A percentile compares a stretch with the other conserved stretches of the same genome.
Conservation (phyloP, 202 grass and related monocot species). For the Carex sylvatica region DNA sequence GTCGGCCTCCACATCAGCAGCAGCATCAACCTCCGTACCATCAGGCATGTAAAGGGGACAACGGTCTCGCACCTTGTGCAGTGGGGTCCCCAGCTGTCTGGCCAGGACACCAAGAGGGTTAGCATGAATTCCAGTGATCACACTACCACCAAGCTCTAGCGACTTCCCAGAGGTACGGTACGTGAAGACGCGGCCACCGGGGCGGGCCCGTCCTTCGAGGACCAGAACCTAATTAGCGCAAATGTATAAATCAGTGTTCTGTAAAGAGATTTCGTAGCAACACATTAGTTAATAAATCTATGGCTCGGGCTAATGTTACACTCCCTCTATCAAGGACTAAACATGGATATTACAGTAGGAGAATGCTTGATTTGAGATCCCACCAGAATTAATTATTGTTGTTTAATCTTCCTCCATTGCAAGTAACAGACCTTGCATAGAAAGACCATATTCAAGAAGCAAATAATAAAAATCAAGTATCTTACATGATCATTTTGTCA, state of each 20-base stretch:
- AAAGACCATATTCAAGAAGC: not conserved
- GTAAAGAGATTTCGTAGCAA: not conserved
- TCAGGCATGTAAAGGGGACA: constrained; percentile 79
- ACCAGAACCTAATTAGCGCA: constrained; percentile 41
- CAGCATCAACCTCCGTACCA: constrained; percentile 41
- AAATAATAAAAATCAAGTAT: not conserved
- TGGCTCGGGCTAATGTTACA: too few relatives aligned
- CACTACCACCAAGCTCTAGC: constrained; percentile 79
- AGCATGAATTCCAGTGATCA: constrained; percentile 92
- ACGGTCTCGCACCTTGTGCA: constrained; percentile 79
- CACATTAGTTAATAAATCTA: not conserved
- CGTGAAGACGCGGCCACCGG: constrained; percentile 83
- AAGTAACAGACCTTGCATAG: not conserved
- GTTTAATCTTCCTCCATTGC: not conserved
- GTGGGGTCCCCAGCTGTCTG: constrained; percentile 70
- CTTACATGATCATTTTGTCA: not conserved
- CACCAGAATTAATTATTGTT: not conserved
- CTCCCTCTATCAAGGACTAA: not conserved
- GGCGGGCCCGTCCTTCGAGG: constrained; percentile 66
- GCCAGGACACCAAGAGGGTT: constrained; percentile 91
- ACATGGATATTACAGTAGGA: not conserved
- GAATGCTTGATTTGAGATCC: not conserved
- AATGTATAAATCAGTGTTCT: not conserved
- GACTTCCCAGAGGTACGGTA: constrained; percentile 38
- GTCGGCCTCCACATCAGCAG: constrained; percentile 50